phyloP scores from a whole-genome alignment of 805 yeast species.

The Pachysolen tannophilus region DNA sequence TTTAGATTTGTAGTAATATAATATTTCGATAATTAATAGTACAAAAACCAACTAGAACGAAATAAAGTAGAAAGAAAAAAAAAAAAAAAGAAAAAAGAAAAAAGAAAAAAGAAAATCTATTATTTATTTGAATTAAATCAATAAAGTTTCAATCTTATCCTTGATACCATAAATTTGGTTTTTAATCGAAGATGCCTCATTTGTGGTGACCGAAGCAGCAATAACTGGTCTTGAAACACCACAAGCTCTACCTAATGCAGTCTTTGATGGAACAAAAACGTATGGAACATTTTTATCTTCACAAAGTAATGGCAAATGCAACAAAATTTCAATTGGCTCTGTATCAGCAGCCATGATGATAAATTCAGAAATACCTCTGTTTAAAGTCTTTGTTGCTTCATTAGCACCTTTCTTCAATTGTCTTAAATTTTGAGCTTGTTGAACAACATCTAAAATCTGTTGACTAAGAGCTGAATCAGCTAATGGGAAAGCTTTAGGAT shows the following conservation, averaged over 20 bases:
- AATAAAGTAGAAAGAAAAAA: not conserved
- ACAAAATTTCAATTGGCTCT: slow-evolving; percentile 96
- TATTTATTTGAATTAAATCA: slow-evolving; percentile 46
- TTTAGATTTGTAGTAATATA: not conserved
- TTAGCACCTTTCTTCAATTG: slow-evolving; percentile 99
- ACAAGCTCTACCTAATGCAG: slow-evolving; percentile 99
- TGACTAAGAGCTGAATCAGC: slow-evolving; percentile 94
- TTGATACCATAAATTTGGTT: slow-evolving; percentile 94
- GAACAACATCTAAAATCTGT: slow-evolving; percentile 95
- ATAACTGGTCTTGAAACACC: slow-evolving; percentile 99
- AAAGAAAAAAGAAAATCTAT: not conserved
- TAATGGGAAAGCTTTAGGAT: slow-evolving; percentile 98
- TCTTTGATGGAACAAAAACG: slow-evolving; percentile 97
- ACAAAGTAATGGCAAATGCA: slow-evolving; percentile 95
- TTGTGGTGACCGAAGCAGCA: slow-evolving; percentile 96
- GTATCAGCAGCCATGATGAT: slow-evolving; percentile 99
- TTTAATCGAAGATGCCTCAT: slow-evolving; percentile 96
- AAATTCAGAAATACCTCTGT: slow-evolving; percentile 99
- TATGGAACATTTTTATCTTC: slow-evolving; percentile 99
- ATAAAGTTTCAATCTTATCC: slow-evolving; percentile 97
- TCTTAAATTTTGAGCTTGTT: slow-evolving; percentile 96
- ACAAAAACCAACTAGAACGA: not conserved
- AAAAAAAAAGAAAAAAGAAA: not conserved
- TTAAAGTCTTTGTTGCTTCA: slow-evolving; percentile 98
- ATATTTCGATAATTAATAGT: not conserved